phyloP scores from a whole-genome alignment of 73 alveolate species.

The Paramecium bursaria region DNA sequence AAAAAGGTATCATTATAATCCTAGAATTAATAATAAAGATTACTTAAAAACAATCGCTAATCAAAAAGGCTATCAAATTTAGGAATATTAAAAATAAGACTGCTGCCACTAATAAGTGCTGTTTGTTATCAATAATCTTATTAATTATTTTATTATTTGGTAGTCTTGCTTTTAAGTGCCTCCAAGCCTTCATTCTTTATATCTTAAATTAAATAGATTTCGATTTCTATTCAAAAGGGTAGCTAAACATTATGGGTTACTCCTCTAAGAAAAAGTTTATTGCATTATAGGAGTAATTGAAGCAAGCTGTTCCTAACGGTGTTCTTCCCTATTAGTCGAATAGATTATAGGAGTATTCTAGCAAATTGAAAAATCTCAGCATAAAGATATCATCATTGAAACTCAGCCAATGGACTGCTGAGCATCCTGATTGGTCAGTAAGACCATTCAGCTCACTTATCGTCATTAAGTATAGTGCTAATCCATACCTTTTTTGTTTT shows the following conservation, averaged over 20 bases:
- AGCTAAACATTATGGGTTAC: neutral
- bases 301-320: conserved; percentile 14
- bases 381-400: conserved; percentile 17
- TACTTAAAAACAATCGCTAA: conserved; percentile 12
- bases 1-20: conserved; percentile 19
- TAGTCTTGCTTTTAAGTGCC: too few relatives aligned
- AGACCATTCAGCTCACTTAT: neutral
- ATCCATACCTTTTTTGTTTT: neutral
- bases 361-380: conserved; percentile 10
- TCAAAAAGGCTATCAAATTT: neutral
- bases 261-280: neutral
- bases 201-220: too few relatives aligned
- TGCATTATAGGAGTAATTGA: neutral
- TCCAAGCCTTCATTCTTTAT: too few relatives aligned
- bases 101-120: too few relatives aligned
- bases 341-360: neutral
- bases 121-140: too few relatives aligned
- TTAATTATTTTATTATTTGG: too few relatives aligned
- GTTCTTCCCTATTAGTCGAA: conserved; percentile 42
- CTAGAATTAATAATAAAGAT: neutral
- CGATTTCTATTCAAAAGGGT: conserved; percentile 14
- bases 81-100: neutral
- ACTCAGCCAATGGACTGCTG: conserved; percentile 8
- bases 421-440: neutral
- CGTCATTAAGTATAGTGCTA: conserved; percentile 1